A percentile compares a stretch with the other conserved stretches of the same genome.
Evolutionary conservation across 108 stramenopile genomes (phyloP).

Genomic region (Skeletonema menzelii): DNA sequence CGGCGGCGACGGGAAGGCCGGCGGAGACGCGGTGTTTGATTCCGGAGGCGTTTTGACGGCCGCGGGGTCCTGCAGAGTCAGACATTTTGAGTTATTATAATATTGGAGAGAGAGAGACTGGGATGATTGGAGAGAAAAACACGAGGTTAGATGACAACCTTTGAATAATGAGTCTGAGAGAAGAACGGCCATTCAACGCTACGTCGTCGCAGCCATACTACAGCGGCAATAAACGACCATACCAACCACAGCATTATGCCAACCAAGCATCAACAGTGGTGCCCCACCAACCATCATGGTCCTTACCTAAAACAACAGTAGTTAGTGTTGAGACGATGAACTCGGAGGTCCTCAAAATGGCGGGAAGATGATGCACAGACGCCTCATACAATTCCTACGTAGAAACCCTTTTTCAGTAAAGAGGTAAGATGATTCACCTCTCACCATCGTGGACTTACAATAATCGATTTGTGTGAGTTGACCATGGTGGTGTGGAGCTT

Average conservation of each 20-base stretch:
- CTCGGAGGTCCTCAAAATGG: background rate
- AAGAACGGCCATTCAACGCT: too few relatives aligned
- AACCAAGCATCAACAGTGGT: background rate
- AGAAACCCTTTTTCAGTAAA: background rate
- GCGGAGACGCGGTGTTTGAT: constrained; percentile 99
- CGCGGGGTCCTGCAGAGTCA: constrained; percentile 66
- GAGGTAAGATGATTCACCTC: background rate
- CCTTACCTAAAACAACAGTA: constrained; percentile 6
- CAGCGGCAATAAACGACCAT: background rate
- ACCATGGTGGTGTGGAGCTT: background rate
- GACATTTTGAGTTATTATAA: constrained; percentile 14
- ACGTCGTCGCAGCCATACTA: background rate
- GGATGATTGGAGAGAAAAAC: constrained; percentile 1
- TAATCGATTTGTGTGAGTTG: constrained; percentile 4
- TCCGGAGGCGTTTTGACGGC: constrained; percentile 90
- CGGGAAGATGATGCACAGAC: constrained; percentile 3
- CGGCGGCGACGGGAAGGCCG: constrained; percentile 98
- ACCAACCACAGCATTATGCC: background rate
- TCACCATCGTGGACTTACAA: background rate
- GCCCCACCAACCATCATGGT: constrained; percentile 3
- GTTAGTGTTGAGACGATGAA: background rate
- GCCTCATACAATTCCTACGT: background rate
- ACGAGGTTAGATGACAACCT: background rate
- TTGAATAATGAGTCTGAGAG: background rate
- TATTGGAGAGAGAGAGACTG: background rate